Conservation (phyloP, 345 rosid species). For the Murraya paniculata region DNA sequence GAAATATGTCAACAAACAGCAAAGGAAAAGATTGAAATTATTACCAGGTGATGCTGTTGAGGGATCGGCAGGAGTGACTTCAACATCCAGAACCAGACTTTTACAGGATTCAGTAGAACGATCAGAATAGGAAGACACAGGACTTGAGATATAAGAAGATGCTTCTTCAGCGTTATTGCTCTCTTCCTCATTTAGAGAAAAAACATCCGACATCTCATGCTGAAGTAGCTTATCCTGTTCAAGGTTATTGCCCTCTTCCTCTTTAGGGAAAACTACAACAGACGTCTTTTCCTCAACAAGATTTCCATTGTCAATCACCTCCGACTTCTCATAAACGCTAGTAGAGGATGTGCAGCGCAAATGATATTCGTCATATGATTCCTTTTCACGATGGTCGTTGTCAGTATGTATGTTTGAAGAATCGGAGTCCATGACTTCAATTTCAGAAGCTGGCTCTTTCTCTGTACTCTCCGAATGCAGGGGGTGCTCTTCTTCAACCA, state of each 20-base stretch:
- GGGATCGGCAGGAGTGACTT: slow-evolving; percentile 4
- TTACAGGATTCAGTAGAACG: neutral
- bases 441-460: slow-evolving; percentile 1
- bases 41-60: slow-evolving; percentile 18
- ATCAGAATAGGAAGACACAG: slow-evolving; percentile 17
- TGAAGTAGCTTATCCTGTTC: neutral
- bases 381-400: slow-evolving; percentile 14
- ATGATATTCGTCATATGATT: neutral
- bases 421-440: neutral
- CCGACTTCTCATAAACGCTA: neutral
- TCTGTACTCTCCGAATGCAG: neutral
- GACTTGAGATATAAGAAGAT: neutral
- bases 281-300: slow-evolving; percentile 4
- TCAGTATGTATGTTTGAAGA: slow-evolving; percentile 2
- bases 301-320: neutral
- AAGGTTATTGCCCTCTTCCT: neutral
- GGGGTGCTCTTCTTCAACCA: slow-evolving; percentile 25
- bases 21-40: neutral
- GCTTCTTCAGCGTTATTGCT: neutral
- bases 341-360: slow-evolving; percentile 9
- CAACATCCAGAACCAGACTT: neutral
- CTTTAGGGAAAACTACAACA: neutral
- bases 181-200: neutral
- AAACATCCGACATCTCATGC: neutral
- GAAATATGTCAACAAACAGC: neutral